Base-by-base conservation (phyloP, 2,329 filamentous ascomycete species). In the Fusarium sp. region DNA sequence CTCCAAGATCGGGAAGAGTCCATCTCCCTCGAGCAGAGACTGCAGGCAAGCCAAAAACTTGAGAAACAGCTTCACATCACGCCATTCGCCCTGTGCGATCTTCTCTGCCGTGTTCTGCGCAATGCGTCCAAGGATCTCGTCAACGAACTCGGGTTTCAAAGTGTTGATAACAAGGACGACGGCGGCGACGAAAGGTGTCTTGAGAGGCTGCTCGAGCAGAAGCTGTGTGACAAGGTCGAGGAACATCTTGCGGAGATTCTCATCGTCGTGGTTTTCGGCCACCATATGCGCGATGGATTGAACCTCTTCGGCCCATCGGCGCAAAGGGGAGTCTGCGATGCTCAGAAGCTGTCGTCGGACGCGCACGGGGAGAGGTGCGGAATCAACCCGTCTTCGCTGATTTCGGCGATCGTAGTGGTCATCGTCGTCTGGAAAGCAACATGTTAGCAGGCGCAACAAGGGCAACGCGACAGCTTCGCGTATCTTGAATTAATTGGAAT, bases 101-200 rank as follows among this genome's bases (percentile, higher is more conserved):
- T 88, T 88, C 58, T 85, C 83, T 78, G 97, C 92, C 32, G 91
- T 82, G 53, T 86, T 84, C 37, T 84, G 82, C 3, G 86, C 86
- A 45, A 90, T 83, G 71, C 87, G 88, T 54, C 82, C 85, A 71
- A 98, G 84, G 21, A 97, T 84, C 69, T 93, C 88, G 40, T 86
- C 85, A 32, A 91, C 88, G 37, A 97, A 85, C 71, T 96, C 92
- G 7, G 91, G 85, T 77, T 93, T 93, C 74, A 92, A 82, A 27
- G 88, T 87, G 82, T 98, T 98, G 71, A 90, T 87, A 59, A 93
- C 87, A 61, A 97, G 86, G 45, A 97, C 87, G 16, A 95, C 90
- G 21, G 92, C 93, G 12, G 94, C 94, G 40, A 97, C 87, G 78
- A 98, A 98, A 0, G 96, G 95, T n/a, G 94, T 97, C 85, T 98